Evolutionary conservation across 176 grass and related monocot species (phyloP).

Genomic region (Oryza meyeriana): DNA sequence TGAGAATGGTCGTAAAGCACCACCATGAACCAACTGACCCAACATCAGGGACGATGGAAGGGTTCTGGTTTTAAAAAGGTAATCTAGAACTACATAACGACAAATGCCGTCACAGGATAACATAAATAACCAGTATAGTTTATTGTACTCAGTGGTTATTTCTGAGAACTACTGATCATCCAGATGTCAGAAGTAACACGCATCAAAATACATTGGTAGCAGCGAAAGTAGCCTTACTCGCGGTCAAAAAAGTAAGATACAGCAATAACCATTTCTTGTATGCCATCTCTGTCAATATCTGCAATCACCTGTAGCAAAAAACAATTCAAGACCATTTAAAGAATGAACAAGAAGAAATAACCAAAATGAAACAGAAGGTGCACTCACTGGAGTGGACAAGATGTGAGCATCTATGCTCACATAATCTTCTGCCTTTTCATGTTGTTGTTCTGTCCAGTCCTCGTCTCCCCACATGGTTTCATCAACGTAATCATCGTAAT

Average conservation of each 20-base stretch:
- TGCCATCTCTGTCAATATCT: slow-evolving; percentile 90
- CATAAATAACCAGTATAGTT: not conserved
- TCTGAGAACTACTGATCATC: slow-evolving; percentile 1
- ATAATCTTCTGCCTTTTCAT: slow-evolving; percentile 79
- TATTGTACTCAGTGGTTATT: not conserved
- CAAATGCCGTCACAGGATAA: not conserved
- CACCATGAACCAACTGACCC: not conserved
- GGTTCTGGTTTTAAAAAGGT: slow-evolving; percentile 9
- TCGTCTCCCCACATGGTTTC: slow-evolving; percentile 78
- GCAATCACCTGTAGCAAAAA: slow-evolving; percentile 73
- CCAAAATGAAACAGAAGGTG: slow-evolving; percentile 27
- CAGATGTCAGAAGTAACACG: not conserved
- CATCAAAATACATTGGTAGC: not conserved
- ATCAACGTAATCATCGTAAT: slow-evolving; percentile 55
- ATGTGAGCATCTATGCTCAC: slow-evolving; percentile 91
- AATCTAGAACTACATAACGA: slow-evolving; percentile 12
- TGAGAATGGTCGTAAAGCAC: slow-evolving; percentile 1
- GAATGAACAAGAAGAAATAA: slow-evolving; percentile 19
- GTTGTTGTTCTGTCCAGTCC: slow-evolving; percentile 79
- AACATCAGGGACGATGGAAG: slow-evolving; percentile 12
- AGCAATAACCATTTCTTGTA: slow-evolving; percentile 91
- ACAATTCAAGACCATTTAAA: slow-evolving; percentile 7
- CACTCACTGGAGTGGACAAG: slow-evolving; percentile 79
- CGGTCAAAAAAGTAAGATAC: slow-evolving; percentile 90
- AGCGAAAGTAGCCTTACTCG: slow-evolving; percentile 53